Base-by-base conservation (phyloP, 2,329 filamentous ascomycete species). In the Phyllosticta citriasiana region DNA sequence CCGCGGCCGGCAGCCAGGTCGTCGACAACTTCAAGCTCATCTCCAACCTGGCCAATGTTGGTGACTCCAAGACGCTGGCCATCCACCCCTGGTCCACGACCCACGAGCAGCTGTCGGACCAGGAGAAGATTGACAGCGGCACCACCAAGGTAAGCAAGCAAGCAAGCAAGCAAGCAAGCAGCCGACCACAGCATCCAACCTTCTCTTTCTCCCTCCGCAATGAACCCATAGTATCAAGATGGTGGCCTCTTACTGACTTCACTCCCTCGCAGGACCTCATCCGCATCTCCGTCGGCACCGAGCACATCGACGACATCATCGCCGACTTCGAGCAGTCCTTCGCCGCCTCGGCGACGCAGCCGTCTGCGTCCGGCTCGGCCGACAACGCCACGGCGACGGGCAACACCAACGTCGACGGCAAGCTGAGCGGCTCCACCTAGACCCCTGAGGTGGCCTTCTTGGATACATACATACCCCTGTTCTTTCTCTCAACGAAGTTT, bases 271-370 rank as follows among this genome's bases (percentile, higher is more conserved):
- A 91, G 82, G 93, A 96, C 71, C 85, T 92, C 50, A 96, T 97
- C 75, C 89, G 93, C 65, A 94, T 97, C 70, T 97, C 92, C 0
- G 92, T 97, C 63, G 93, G 93, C 58, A 96, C 88, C 0, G 93
- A 97, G 78, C 91, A 97, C 74, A 96, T 97, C 72, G 92, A 96
- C 78, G 93, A 97, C 71, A 97, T 97, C 69, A 94, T 96, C 71
- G 88, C 86, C 68, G 93, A 97, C 76, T 97, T 97, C 72, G 88
- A 93, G 75, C 92, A 96, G 79, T 89, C 89, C 0, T 95, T 97
- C 76, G 82, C 84, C 71, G 81, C 83, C 26, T 71, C 77, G 6
- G 75, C 75, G 1, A 79, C 77, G 9, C 78, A 78, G 71, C 77
- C 74, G 7, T 67, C 69, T 3, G 68, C 70, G 63, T 67, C 71